A percentile compares a stretch with the other conserved stretches of the same genome.
phyloP scores from a whole-genome alignment of 2,329 filamentous ascomycete genomes.

The Colletotrichum sp. region DNA sequence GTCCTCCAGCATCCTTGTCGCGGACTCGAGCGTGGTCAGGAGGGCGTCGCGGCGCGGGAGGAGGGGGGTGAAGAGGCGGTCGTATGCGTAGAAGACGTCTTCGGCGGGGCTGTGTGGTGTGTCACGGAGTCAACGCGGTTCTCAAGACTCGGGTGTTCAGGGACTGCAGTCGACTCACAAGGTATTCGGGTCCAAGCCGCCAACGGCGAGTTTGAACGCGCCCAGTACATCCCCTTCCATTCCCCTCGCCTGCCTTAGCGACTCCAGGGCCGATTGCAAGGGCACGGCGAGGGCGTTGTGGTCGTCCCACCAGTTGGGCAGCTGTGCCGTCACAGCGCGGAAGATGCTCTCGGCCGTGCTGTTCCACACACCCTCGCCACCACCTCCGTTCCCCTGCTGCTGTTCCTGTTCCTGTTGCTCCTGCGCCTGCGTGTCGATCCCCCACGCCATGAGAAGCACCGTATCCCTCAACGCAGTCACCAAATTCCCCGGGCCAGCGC shows the following conservation, averaged over 20 bases:
- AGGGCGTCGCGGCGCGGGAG: background rate
- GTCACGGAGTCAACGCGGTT: background rate
- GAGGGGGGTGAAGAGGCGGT: background rate
- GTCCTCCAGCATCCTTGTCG: background rate
- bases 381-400: background rate
- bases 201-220: background rate
- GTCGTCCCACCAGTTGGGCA: background rate
- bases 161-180: background rate
- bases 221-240: background rate
- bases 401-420: background rate
- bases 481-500: background rate
- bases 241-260: background rate
- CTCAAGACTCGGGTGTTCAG: background rate
- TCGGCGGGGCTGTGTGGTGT: background rate
- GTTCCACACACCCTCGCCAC: background rate
- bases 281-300: background rate
- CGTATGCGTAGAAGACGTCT: background rate
- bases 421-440: background rate
- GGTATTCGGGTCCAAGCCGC: background rate
- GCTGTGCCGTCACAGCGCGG: background rate
- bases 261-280: background rate
- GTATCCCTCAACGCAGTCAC: background rate
- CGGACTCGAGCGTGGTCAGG: background rate
- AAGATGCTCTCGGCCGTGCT: background rate
- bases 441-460: background rate